These are phyloP conservation scores for Aureobasidium uvarum DNA, from an alignment of 2,329 filamentous ascomycete species.

Conservation along the genomic window DNA sequence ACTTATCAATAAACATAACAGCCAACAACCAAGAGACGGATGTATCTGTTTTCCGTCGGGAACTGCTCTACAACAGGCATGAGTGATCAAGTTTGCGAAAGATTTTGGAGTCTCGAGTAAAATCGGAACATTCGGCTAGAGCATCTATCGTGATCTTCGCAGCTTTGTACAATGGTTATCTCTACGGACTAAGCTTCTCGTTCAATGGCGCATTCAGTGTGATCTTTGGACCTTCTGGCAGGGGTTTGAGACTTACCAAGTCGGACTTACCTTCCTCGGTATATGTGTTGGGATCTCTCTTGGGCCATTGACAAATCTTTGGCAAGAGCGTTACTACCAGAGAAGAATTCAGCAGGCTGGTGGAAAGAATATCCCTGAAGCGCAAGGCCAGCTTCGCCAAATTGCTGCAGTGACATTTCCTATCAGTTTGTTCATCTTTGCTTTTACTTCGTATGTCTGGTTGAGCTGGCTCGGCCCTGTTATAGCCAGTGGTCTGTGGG, in stretches of 20 bases:
- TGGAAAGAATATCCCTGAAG: slow-evolving; percentile 43
- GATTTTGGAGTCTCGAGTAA: slow-evolving; percentile 41
- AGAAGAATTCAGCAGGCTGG: slow-evolving; percentile 42
- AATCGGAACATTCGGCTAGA: slow-evolving; percentile 26
- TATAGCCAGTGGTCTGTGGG: slow-evolving; percentile 46
- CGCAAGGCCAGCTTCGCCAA: slow-evolving; percentile 47
- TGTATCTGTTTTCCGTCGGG: not conserved
- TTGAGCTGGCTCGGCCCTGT: slow-evolving; percentile 47
- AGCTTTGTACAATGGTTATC: slow-evolving; percentile 49
- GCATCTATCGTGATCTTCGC: slow-evolving; percentile 49
- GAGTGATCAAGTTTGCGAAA: slow-evolving; percentile 40
- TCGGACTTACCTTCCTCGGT: slow-evolving; percentile 34
- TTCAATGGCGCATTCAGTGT: slow-evolving; percentile 34
- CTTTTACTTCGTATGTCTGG: slow-evolving; percentile 44
- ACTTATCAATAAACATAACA: not conserved
- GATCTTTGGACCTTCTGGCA: slow-evolving; percentile 46
- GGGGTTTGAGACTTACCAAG: slow-evolving; percentile 44
- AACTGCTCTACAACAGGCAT: not conserved
- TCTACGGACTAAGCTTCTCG: slow-evolving; percentile 45
- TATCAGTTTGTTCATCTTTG: slow-evolving; percentile 49
- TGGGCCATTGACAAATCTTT: slow-evolving; percentile 31
- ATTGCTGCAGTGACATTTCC: slow-evolving; percentile 45
- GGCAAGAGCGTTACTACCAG: slow-evolving; percentile 42
- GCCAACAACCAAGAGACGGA: not conserved
- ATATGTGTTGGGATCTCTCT: slow-evolving; percentile 36